phyloP scores from a whole-genome alignment of 2,329 filamentous ascomycete species.

The Tolypocladium album region DNA sequence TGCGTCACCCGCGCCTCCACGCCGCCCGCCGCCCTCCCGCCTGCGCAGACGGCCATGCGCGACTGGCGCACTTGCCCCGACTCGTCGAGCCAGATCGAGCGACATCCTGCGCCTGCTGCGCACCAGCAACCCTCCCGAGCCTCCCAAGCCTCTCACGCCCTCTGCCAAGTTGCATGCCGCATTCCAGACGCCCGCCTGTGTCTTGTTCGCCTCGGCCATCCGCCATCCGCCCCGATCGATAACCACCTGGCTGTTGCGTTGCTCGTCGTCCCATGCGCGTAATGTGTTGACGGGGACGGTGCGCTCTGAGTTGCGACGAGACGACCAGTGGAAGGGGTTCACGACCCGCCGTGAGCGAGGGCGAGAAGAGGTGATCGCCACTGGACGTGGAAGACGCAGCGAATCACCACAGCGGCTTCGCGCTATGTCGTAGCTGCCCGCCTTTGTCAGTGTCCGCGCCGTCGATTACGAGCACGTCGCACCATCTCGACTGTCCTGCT shows the following conservation, averaged over 20 bases:
- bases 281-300: slow-evolving; percentile 1
- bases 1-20: slow-evolving; percentile 17
- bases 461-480: background rate
- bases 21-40: slow-evolving; percentile 5
- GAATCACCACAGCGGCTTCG: background rate
- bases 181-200: background rate
- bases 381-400: background rate
- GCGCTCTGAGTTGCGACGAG: slow-evolving; percentile 1
- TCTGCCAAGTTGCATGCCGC: background rate
- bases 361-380: background rate
- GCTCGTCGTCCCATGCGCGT: background rate
- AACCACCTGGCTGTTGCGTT: background rate
- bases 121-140: background rate
- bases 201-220: background rate
- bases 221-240: background rate
- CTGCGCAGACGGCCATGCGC: slow-evolving; percentile 5
- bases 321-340: background rate
- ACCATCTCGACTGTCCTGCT: background rate
- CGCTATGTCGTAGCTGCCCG: slow-evolving; percentile 1
- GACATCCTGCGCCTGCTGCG: slow-evolving; percentile 2
- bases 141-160: background rate
- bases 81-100: slow-evolving; percentile 5
- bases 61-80: slow-evolving; percentile 5
- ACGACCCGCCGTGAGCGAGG: background rate
- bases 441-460: background rate